These are phyloP conservation scores for Discostella stelligeroides DNA, from an alignment of 108 stramenopile species.

Conservation along the genomic window DNA sequence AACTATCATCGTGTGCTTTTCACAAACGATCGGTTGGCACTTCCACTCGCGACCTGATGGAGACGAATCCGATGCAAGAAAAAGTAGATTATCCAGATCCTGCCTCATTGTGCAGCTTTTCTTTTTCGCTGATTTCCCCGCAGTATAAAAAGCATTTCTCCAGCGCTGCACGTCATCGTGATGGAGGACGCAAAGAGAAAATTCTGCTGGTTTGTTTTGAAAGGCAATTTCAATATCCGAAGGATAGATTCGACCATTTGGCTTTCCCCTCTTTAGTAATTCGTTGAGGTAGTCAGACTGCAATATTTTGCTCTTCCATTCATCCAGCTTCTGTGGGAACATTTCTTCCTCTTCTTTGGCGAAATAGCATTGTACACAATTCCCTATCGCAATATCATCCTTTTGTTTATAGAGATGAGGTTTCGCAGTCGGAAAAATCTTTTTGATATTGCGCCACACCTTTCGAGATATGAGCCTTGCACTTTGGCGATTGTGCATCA, in stretches of 20 bases:
- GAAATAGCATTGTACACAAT: conserved; percentile 37
- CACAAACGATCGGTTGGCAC: conserved; percentile 18
- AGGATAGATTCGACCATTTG: not conserved
- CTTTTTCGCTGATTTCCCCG: conserved; percentile 24
- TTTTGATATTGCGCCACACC: conserved; percentile 56
- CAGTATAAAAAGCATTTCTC: conserved; percentile 28
- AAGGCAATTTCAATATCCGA: conserved; percentile 14
- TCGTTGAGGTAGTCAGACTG: conserved; percentile 17
- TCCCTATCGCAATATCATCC: conserved; percentile 28
- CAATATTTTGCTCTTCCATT: conserved; percentile 36
- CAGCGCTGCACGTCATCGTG: conserved; percentile 31
- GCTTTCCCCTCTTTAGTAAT: conserved; percentile 9
- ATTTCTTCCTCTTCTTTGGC: conserved; percentile 28
- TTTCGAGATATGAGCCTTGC: conserved; percentile 32
- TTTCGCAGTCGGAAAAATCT: conserved; percentile 64
- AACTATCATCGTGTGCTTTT: conserved; percentile 20
- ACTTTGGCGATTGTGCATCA: conserved; percentile 38
- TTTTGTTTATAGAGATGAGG: conserved; percentile 18
- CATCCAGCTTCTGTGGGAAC: conserved; percentile 35
- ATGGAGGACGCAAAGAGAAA: conserved; percentile 22
- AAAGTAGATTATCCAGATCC: conserved; percentile 22
- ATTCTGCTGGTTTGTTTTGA: not conserved
- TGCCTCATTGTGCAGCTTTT: conserved; percentile 12
- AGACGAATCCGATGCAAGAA: not conserved
- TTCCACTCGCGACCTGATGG: conserved; percentile 20